Percentiles rank a stretch among this genome's conserved stretches.
phyloP scores from a whole-genome alignment of 805 yeast genomes.

The Saccharomycopsis fodiens region DNA sequence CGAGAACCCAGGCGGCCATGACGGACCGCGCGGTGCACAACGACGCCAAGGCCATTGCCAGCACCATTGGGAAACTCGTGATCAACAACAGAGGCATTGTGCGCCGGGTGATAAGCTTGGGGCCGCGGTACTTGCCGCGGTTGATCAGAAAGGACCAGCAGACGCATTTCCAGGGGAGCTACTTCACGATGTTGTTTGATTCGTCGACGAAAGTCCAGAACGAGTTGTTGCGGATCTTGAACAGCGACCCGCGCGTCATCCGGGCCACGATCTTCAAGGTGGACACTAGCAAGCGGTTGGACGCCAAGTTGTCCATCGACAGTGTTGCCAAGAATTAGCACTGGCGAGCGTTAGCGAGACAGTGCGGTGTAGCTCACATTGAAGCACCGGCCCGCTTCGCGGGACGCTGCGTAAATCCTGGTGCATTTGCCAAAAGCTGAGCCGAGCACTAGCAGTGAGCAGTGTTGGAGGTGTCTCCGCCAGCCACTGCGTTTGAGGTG shows the following conservation, averaged over 20 bases:
- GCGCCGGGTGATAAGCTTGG: conserved; percentile 72
- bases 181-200: conserved; percentile 82
- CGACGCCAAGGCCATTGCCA: conserved; percentile 59
- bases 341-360: no score
- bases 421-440: no score
- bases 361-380: no score
- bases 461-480: no score
- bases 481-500: no score
- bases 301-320: conserved; percentile 50
- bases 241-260: conserved; percentile 85
- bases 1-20: conserved; percentile 48
- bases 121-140: conserved; percentile 71
- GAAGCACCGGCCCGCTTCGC: no score
- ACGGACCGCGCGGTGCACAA: conserved; percentile 43
- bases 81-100: conserved; percentile 92
- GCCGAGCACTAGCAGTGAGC: no score
- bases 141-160: conserved; percentile 81
- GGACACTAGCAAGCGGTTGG: conserved; percentile 42
- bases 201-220: conserved; percentile 79
- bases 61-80: conserved; percentile 74
- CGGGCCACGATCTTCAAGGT: conserved; percentile 68
- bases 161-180: conserved; percentile 83
- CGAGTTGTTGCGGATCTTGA: conserved; percentile 71
- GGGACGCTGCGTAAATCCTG: no score
- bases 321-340: no score